Percentiles rank a stretch among this genome's conserved stretches.
phyloP scores from a whole-genome alignment of 768 basidiomycete genomes.

The Amylocystis lapponica region DNA sequence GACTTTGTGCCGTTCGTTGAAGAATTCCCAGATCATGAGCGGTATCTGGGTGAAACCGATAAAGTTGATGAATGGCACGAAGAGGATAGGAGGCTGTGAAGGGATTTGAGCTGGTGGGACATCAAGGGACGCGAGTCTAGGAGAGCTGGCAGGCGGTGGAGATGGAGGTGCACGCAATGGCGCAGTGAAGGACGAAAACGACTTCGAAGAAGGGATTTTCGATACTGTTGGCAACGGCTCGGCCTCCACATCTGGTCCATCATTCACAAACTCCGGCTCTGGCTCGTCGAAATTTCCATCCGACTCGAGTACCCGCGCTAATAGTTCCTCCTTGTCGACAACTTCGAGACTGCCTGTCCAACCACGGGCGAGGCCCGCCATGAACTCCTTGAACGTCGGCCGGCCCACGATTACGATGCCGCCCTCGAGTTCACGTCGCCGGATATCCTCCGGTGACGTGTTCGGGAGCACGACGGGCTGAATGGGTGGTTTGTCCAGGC shows the following conservation, averaged over 20 bases:
- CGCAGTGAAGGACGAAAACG: slow-evolving; percentile 21
- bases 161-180: slow-evolving; percentile 22
- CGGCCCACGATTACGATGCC: slow-evolving; percentile 85
- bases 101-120: slow-evolving; percentile 55
- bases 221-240: slow-evolving; percentile 39
- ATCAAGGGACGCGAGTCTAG: slow-evolving; percentile 31
- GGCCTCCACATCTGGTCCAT: slow-evolving; percentile 24
- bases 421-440: slow-evolving; percentile 64
- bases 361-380: slow-evolving; percentile 79
- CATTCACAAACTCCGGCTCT: slow-evolving; percentile 23
- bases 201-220: slow-evolving; percentile 29
- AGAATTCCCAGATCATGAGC: slow-evolving; percentile 87
- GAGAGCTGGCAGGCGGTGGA: slow-evolving; percentile 17
- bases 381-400: slow-evolving; percentile 90
- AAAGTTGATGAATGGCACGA: slow-evolving; percentile 68
- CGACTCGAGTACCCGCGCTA: slow-evolving; percentile 59
- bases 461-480: slow-evolving; percentile 44
- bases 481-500: slow-evolving; percentile 49
- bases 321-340: slow-evolving; percentile 63
- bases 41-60: slow-evolving; percentile 84
- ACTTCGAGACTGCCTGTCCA: slow-evolving; percentile 72
- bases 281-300: slow-evolving; percentile 80
- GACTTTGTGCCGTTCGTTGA: slow-evolving; percentile 84
- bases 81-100: slow-evolving; percentile 70
- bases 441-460: slow-evolving; percentile 44